Percentiles rank a stretch among this genome's conserved stretches.
Conservation (phyloP, 2,329 filamentous ascomycete genomes). For the Lasiodiplodia gonubiensis region DNA sequence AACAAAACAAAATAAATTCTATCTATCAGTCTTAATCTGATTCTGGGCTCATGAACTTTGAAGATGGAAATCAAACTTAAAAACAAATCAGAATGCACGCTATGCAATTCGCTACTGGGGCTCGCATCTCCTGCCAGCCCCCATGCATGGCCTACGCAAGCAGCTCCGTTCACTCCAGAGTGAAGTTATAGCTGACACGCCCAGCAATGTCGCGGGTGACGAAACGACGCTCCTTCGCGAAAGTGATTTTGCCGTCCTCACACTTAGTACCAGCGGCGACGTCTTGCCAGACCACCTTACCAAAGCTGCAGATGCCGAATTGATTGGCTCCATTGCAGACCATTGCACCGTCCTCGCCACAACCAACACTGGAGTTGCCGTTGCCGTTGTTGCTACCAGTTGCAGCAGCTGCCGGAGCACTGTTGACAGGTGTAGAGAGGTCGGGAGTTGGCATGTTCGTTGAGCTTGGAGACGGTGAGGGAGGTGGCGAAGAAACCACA, state of each 20-base stretch:
- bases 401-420: not conserved
- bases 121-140: not conserved
- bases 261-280: constrained; percentile 46
- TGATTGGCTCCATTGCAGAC: constrained; percentile 31
- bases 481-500: not conserved
- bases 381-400: not conserved
- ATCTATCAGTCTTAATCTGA: too few species aligned
- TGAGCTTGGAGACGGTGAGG: not conserved
- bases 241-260: constrained; percentile 39
- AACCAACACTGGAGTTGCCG: not conserved
- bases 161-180: not conserved
- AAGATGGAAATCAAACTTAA: not conserved
- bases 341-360: constrained; percentile 25
- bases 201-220: not conserved
- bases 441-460: not conserved
- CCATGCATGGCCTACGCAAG: not conserved
- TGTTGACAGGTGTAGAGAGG: not conserved
- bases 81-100: not conserved
- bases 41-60: too few species aligned
- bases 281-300: constrained; percentile 30
- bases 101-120: not conserved
- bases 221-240: not conserved
- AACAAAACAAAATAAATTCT: too few species aligned
- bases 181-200: not conserved
- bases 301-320: constrained; percentile 33